Conservation (phyloP, 163 green algal genomes). For the Prototheca stagnorum region DNA sequence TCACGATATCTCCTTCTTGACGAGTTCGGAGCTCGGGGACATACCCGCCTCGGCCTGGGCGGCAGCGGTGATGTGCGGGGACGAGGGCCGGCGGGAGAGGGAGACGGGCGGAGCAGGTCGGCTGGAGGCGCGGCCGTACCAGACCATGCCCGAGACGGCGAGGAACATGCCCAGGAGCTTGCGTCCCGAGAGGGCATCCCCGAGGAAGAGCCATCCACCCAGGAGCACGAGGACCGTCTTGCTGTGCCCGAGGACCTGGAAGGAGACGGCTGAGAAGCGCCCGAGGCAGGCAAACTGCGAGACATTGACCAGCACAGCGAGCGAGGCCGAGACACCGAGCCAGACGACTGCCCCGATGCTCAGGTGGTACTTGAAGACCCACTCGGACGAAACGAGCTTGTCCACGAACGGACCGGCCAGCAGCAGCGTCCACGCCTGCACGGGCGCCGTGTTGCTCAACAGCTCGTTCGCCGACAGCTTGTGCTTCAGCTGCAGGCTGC, state of each 20-base stretch:
- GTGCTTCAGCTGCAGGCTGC: conserved; percentile 68
- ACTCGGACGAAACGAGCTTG: conserved; percentile 34
- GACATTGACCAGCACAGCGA: conserved; percentile 78
- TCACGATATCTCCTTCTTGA: too few species aligned
- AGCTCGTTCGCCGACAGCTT: conserved; percentile 62
- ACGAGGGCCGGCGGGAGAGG: neutral
- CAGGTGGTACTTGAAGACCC: conserved; percentile 45
- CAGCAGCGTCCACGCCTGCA: conserved; percentile 53
- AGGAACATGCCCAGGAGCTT: conserved; percentile 54
- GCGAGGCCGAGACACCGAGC: conserved; percentile 32
- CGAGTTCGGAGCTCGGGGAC: too few species aligned
- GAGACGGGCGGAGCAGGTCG: neutral
- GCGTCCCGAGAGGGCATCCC: conserved; percentile 35
- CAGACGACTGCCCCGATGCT: conserved; percentile 19
- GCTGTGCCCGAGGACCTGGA: conserved; percentile 81
- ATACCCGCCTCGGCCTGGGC: too few species aligned
- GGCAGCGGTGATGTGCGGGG: neutral
- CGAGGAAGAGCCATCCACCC: conserved; percentile 56
- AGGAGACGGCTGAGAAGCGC: conserved; percentile 76
- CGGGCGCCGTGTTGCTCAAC: conserved; percentile 64
- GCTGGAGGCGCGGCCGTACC: conserved; percentile 27
- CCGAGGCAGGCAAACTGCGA: conserved; percentile 85
- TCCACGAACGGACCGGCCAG: conserved; percentile 72
- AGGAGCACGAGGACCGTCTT: conserved; percentile 81
- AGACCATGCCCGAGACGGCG: conserved; percentile 61